phyloP scores from a whole-genome alignment of 1,284 basidiomycete species.

The Chalciporus sp. region DNA sequence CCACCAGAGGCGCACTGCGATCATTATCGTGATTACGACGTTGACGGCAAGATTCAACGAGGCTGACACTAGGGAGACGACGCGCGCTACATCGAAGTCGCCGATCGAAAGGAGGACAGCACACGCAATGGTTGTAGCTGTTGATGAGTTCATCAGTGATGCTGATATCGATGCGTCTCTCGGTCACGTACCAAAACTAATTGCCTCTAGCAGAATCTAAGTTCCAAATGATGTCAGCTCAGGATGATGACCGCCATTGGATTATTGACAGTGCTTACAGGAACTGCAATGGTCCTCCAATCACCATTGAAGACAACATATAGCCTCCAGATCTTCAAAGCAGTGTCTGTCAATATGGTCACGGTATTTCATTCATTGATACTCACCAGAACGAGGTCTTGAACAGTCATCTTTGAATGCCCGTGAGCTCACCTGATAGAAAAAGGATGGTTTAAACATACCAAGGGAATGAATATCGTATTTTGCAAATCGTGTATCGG shows the following conservation, averaged over 20 bases:
- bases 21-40: not conserved
- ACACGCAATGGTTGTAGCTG: conserved; percentile 1
- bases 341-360: not conserved
- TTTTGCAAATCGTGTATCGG: not conserved
- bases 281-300: not conserved
- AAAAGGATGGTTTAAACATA: not conserved
- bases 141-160: not conserved
- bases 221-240: too few relatives aligned
- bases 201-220: too few relatives aligned
- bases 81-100: not conserved
- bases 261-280: not conserved
- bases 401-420: not conserved
- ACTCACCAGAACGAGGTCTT: not conserved
- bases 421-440: not conserved
- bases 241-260: too few relatives aligned
- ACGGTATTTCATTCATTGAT: too few relatives aligned
- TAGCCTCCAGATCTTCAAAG: conserved; percentile 5
- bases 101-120: too few relatives aligned
- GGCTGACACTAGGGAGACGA: not conserved
- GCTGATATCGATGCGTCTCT: not conserved
- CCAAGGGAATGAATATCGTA: not conserved
- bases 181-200: too few relatives aligned
- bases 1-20: conserved; percentile 3
- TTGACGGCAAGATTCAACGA: not conserved
- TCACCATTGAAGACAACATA: not conserved